Evolutionary conservation across 2,329 filamentous ascomycete genomes (phyloP), one percentile per base, ranked within the genome.

Genomic region (Xylariaceae sp.): DNA sequence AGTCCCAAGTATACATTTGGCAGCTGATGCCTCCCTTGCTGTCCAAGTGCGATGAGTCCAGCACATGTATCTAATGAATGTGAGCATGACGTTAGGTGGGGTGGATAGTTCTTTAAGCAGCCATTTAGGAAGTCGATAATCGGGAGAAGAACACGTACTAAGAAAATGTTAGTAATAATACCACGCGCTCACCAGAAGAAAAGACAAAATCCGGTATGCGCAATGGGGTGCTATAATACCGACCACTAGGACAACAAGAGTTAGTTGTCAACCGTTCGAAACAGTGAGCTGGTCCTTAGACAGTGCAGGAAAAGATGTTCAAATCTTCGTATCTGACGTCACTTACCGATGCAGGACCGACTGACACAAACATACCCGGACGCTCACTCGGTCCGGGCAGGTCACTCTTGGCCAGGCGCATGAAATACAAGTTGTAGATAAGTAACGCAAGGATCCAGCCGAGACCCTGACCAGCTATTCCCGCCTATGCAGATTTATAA

Each of bases 341-440:
- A n/a, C n/a, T n/a, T n/a, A n/a, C n/a, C 17, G 71, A 69, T 0
- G 73, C 72, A 3, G 73, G 72, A 0, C 74, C 74, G 4, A 76
- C 73, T 34, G 67, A 71, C 45, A 78, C 74, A 58, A 74, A 77
- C 72, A 78, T 74, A 22, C 68, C 73, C 3, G 73, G 72, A 36
- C 73, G 60, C 38, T 69, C 65, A 34, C 72, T 67, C 3, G 68
- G 65, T 24, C 56, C 55, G 0, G 73, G 73, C 24, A 76, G 65
- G 2, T 71, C 72, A 18, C 65, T 66, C 42, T 72, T 64, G 64
- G 77, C 74, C 18, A 77, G 62, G 1, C 74, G 66, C 19, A 67
- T 68, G 40, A 76, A 67, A 51, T 73, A 76, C 48, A 72, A 66
- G 9, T 68, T 65, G 53, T 74, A 74, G 68, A 77, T 75, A 53